Base-by-base conservation (phyloP, 2,329 filamentous ascomycete species). In the Sclerotinia glacialis region DNA sequence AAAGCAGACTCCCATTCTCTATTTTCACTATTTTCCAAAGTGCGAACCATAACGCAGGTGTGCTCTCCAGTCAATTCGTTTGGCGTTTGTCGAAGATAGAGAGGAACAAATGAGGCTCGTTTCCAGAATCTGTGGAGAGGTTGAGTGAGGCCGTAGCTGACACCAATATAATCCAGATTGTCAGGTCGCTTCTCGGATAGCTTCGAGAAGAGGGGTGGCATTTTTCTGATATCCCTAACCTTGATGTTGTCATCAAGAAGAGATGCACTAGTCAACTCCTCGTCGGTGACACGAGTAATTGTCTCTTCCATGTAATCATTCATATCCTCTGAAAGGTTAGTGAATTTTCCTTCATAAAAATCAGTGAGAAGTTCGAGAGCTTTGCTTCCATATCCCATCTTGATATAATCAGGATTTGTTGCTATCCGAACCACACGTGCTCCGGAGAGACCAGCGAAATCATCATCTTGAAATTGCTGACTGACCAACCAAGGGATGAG, bases 1-100 rank as follows among this genome's bases (percentile, higher is more conserved):
- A 96, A 99, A 2, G 93, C 92, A 21, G 91, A 92, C 0, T 98
- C 87, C 95, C 95, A 98, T 74, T 86, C 87, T 66, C 82, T 82
- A 72, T 97, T 92, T 52, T 87, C 88, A 64, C 82, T 83, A 63
- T 79, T 82, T 67, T 86, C 83, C 8, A 99, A 83, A 1, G 93
- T 90, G 67, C 92, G 87, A 59, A 99, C 84, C 96, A 99, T 99
- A 37, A 99, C 94, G 76, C 93, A 97, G 0, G 95, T 97, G 77
- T 99, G 95, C 79, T 99, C 95, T 65, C 95, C 95, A 0, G 96
- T 99, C 55, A 99, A 83, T 67, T 98, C 95, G 76, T 98, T 99
- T 62, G 95, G 84, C 2, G 96, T 99, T 80, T 99, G 95, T 44
- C 95, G 86, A 18, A 99, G 84, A 75, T 99, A 99, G 0, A 99